Evolutionary conservation across 192 early-diverging fungal species (phyloP), one percentile per base, ranked within the genome.

Genomic region (Bifiguratus adelaidae): DNA sequence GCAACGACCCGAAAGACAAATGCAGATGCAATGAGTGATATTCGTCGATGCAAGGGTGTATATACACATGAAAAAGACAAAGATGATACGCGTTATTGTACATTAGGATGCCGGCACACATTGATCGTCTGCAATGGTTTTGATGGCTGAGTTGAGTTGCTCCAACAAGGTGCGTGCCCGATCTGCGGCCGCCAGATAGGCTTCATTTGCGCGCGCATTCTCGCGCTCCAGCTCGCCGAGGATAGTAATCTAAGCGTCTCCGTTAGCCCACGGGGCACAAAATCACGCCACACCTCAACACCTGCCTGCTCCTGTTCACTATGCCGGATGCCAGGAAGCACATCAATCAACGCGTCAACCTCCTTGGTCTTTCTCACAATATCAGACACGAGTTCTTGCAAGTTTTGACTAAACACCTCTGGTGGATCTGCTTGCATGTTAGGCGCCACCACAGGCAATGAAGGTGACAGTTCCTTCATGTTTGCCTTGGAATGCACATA

Each of bases 291-390:
- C n/a, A n/a, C n/a, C n/a, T n/a, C n/a, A n/a, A n/a, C n/a, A 6
- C 26, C 34, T 16, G 56, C 67, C 43, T 70, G 67, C 13, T 70
- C 72, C 30, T 65, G 67, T 21, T 66, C 68, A 1, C 61, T 63
- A 30, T 61, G 56, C 9, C 63, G 30, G 9, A 74, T 62, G 0
- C 67, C 67, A 1, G 72, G 72, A 11, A 74, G 25, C 27, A 55
- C 60, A 20, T 74, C 68, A 47, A 70, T 65, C 9, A 74, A 32
- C 2, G 61, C 48, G 23, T 74, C 72, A 20, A 74, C 63, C 35
- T 74, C 72, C 26, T 74, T 67, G 1, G 68, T 65, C 34, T 74
- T 65, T n/a, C 66, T 69, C 13, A 60, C 60, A 27, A 74, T 54
- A 50, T 74, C 72, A 7, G 69, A 28, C 7, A 58, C 72, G 5